These are phyloP conservation scores for Agapanthus africanus DNA, from an alignment of 106 monocot species.

Conservation along the genomic window DNA sequence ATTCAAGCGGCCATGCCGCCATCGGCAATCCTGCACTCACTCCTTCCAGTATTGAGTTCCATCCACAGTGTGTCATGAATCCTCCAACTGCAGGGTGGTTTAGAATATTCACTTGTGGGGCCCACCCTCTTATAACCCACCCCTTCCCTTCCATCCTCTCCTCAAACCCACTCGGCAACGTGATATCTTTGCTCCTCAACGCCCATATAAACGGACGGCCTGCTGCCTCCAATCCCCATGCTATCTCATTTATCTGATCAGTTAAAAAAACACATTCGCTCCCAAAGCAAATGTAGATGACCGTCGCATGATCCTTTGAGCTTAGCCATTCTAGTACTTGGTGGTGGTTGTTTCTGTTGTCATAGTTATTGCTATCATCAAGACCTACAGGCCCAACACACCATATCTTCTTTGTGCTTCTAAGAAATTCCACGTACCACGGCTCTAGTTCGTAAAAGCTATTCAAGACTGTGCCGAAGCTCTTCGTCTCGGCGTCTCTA, in stretches of 20 bases:
- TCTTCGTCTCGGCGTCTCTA: slow-evolving; percentile 3
- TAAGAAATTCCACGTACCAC: slow-evolving; percentile 5
- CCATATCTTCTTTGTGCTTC: background rate
- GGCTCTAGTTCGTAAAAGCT: slow-evolving; percentile 23
- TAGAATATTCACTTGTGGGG: slow-evolving; percentile 5
- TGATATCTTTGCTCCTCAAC: background rate
- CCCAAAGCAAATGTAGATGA: slow-evolving; percentile 16
- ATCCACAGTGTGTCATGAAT: slow-evolving; percentile 14
- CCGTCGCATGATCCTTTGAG: background rate
- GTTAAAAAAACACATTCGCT: background rate
- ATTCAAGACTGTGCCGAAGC: slow-evolving; percentile 14
- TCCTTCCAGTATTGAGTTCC: slow-evolving; percentile 14
- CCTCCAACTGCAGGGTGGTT: slow-evolving; percentile 8
- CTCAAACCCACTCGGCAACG: slow-evolving; percentile 2
- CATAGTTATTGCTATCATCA: background rate
- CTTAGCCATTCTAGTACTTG: slow-evolving; percentile 2
- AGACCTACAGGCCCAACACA: slow-evolving; percentile 14
- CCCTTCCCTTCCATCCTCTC: background rate
- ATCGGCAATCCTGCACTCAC: slow-evolving; percentile 9
- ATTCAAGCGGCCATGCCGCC: slow-evolving; percentile 4
- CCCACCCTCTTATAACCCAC: slow-evolving; percentile 4
- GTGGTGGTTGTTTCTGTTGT: background rate
- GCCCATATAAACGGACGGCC: slow-evolving; percentile 5
- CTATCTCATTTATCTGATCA: background rate
- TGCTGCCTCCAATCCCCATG: background rate